Conservation (phyloP, 345 rosid genomes). For the Psidium guajava region DNA sequence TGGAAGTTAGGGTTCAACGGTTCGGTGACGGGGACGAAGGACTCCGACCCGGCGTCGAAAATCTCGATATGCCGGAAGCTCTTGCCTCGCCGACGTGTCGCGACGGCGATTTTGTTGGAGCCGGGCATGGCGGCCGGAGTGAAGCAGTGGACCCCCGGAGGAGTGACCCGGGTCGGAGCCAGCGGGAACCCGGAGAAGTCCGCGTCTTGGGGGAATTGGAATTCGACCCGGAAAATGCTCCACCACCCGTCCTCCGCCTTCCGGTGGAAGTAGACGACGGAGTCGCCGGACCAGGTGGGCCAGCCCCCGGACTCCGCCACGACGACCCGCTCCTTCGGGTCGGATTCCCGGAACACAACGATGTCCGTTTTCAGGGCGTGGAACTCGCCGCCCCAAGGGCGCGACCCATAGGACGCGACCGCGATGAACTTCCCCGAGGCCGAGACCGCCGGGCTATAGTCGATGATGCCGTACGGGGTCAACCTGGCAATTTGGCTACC, state of each 20-base stretch:
- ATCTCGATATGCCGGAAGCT: slow-evolving; percentile 61
- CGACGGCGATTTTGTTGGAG: slow-evolving; percentile 48
- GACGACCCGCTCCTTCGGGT: slow-evolving; percentile 36
- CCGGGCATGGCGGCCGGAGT: slow-evolving; percentile 74
- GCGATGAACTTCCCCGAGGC: slow-evolving; percentile 43
- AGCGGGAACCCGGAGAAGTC: slow-evolving; percentile 12
- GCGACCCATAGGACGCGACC: slow-evolving; percentile 66
- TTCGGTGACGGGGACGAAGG: slow-evolving; percentile 45
- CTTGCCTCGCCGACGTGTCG: slow-evolving; percentile 47
- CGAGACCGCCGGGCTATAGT: slow-evolving; percentile 71
- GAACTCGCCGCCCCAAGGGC: slow-evolving; percentile 75
- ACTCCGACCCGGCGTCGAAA: slow-evolving; percentile 27
- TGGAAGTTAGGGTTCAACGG: slow-evolving; percentile 50
- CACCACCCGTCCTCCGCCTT: slow-evolving; percentile 87
- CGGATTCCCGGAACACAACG: slow-evolving; percentile 37
- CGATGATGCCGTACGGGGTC: slow-evolving; percentile 47
- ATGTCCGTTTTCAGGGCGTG: slow-evolving; percentile 60
- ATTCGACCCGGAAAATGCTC: slow-evolving; percentile 54
- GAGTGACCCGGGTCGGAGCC: slow-evolving; percentile 51
- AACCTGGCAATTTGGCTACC: slow-evolving; percentile 22
- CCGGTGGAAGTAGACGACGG: slow-evolving; percentile 64
- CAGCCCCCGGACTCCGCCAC: slow-evolving; percentile 63
- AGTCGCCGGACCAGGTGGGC: slow-evolving; percentile 81
- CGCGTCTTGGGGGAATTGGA: slow-evolving; percentile 15
- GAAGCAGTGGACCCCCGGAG: slow-evolving; percentile 83